phyloP scores from a whole-genome alignment of 345 rosid species.

The Orychophragmus violaceus region DNA sequence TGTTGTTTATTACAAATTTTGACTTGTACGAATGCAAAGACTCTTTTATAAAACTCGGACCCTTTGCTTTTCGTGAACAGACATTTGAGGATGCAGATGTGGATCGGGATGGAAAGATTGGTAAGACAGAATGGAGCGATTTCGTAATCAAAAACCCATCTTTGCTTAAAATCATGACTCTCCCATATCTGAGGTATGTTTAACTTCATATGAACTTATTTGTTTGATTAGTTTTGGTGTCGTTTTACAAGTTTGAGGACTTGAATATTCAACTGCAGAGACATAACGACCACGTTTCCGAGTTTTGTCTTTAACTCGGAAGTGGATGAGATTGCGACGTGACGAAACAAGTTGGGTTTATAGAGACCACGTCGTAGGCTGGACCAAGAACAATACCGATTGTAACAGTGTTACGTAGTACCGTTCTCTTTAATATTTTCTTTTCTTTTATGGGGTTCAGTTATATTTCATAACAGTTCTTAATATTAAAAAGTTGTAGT shows the following conservation, averaged over 20 bases:
- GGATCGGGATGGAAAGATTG: slow-evolving; percentile 80
- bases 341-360: slow-evolving; percentile 21
- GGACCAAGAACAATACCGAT: slow-evolving; percentile 10
- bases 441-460: not conserved
- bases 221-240: not conserved
- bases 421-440: not conserved
- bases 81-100: slow-evolving; percentile 86
- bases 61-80: slow-evolving; percentile 31
- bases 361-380: not conserved
- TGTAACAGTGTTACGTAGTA: slow-evolving; percentile 9
- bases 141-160: slow-evolving; percentile 83
- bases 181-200: slow-evolving; percentile 75
- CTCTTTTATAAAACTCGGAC: not conserved
- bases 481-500: slow-evolving; percentile 9
- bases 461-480: not conserved
- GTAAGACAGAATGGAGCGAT: slow-evolving; percentile 70
- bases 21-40: not conserved
- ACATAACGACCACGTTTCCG: slow-evolving; percentile 90
- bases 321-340: slow-evolving; percentile 87
- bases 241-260: not conserved
- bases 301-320: slow-evolving; percentile 93
- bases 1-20: not conserved
- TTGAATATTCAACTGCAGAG: slow-evolving; percentile 45
- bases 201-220: not conserved
- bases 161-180: slow-evolving; percentile 84